These are phyloP conservation scores for Chamaenerion angustifolium DNA, from an alignment of 345 rosid species.

Conservation along the genomic window DNA sequence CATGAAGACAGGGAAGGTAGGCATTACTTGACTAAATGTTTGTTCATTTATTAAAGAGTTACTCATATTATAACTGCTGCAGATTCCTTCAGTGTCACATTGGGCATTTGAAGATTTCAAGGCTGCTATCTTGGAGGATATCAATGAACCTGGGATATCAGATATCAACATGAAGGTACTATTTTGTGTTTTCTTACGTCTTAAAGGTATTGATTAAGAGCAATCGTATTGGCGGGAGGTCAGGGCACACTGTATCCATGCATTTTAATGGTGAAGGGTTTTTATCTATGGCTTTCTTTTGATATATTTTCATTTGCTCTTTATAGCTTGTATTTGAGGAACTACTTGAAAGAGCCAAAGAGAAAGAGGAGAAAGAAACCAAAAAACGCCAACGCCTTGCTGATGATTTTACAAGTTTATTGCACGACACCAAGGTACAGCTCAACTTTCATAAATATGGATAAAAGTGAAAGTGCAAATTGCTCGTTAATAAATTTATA, in stretches of 20 bases:
- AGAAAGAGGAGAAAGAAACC: slow-evolving; percentile 93
- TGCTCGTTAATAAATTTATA: neutral
- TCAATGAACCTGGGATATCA: slow-evolving; percentile 37
- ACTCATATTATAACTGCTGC: slow-evolving; percentile 1
- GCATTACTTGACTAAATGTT: neutral
- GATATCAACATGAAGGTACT: slow-evolving; percentile 67
- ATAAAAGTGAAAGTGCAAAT: neutral
- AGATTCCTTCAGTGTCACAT: slow-evolving; percentile 42
- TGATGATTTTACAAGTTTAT: slow-evolving; percentile 67
- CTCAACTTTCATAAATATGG: slow-evolving; percentile 1
- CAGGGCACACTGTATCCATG: too few species aligned
- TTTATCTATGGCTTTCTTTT: too few species aligned
- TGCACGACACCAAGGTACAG: slow-evolving; percentile 56
- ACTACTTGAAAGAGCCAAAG: slow-evolving; percentile 68
- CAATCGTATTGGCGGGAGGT: neutral
- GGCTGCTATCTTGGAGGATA: slow-evolving; percentile 41
- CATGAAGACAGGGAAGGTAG: slow-evolving; percentile 69
- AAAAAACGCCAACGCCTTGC: slow-evolving; percentile 76
- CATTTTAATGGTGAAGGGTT: too few species aligned
- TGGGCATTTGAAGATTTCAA: slow-evolving; percentile 77
- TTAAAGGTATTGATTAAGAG: neutral
- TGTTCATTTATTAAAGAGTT: slow-evolving; percentile 6
- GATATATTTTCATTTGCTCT: neutral
- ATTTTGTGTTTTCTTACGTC: too few species aligned
- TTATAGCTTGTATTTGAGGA: slow-evolving; percentile 78